A percentile compares a stretch with the other conserved stretches of the same genome.
phyloP scores from a whole-genome alignment of 2,329 filamentous ascomycete species.

The Ceratocystis harringtonii region DNA sequence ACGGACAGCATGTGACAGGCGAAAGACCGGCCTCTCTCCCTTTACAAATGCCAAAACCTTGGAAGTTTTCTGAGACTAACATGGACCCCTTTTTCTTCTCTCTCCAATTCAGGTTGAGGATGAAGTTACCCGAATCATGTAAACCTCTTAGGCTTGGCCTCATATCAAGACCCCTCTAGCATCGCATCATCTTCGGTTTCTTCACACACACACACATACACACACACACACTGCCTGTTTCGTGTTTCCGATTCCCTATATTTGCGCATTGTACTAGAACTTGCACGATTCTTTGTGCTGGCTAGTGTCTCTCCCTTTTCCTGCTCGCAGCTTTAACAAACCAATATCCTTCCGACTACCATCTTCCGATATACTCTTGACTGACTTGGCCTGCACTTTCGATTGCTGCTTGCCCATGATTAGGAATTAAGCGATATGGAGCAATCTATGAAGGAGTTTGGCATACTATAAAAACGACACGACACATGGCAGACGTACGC shows the following conservation, averaged over 20 bases:
- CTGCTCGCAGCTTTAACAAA: not conserved
- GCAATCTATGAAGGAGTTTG: constrained; percentile 27
- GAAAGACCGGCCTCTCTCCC: not conserved
- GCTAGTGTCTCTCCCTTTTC: not conserved
- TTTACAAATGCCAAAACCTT: constrained; percentile 2
- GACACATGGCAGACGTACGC: not conserved
- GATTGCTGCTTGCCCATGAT: constrained; percentile 9
- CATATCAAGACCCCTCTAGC: constrained; percentile 2
- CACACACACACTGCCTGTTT: not conserved
- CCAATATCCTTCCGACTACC: not conserved
- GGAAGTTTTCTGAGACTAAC: constrained; percentile 16
- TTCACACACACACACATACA: not conserved
- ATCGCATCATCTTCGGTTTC: not conserved
- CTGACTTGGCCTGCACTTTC: constrained; percentile 1
- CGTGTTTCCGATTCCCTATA: not conserved
- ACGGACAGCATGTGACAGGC: no score
- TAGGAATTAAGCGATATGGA: constrained; percentile 24
- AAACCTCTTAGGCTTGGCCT: constrained; percentile 25
- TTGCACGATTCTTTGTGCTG: not conserved
- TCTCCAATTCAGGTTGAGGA: constrained; percentile 55
- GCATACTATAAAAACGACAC: constrained; percentile 26
- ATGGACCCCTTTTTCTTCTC: constrained; percentile 4
- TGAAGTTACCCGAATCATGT: constrained; percentile 84
- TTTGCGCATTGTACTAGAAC: not conserved
- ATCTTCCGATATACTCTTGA: not conserved